Evolutionary conservation across 176 grass and related monocot genomes (phyloP), one percentile per base, ranked within the genome.

Genomic region (Zoysia pacifica): DNA sequence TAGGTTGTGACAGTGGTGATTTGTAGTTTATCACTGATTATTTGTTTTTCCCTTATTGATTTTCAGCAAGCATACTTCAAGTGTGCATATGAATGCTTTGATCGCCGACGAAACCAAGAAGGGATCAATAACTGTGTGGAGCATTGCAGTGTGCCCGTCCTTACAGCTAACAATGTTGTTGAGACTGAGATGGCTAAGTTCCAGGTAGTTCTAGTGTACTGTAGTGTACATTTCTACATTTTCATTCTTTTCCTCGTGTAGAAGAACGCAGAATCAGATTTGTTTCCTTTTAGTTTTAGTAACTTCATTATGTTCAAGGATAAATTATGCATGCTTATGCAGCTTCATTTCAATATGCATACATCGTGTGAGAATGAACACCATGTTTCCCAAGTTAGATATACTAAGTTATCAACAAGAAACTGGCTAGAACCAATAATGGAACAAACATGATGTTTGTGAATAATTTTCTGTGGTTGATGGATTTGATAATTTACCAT

Each of bases 61-160:
- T 83, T 89, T 82, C 70, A 98, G 96, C 85, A 94, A 98, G 92
- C 86, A 3, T 98, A 95, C 88, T 98, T 98, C 86, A 91, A 89
- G 82, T 94, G 96, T 85, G 96, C 96, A 47, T 91, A 94, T 65
- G 92, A 94, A 0, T 94, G 96, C 79, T 98, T 98, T 73, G 96
- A 98, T 86, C 74, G 96, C 42, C 80, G 88, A 41, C 71, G 76
- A 50, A 87, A 37, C 40, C 96, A 94, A 75, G 92, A 98, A 40
- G 88, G 84, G 56, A 95, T 98, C 64, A 88, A 83, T 62, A 91
- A 63, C 58, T 98, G 92, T 5, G 96, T 98, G 10, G 96, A 98
- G 90, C 89, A 91, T 48, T 98, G 96, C 60, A 93, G 90, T 55
- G 79, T 98, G 49, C 96, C 92, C 20, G 92, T 84, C 8, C 81